Base-by-base conservation (phyloP, 257 asterid genomes). In the Solanum infundibuliforme region DNA sequence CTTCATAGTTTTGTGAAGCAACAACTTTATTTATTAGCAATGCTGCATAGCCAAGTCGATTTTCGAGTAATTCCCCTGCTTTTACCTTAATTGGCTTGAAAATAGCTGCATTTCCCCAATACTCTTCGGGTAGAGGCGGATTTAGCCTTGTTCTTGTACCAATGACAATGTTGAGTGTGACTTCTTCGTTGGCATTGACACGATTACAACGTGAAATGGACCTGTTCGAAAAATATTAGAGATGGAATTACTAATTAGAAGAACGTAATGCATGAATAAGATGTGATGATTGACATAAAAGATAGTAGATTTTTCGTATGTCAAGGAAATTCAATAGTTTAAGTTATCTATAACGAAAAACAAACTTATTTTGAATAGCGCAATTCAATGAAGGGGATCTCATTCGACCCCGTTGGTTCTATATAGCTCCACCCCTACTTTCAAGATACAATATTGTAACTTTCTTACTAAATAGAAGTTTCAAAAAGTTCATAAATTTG, bases 31-130 rank as follows among this genome's bases (percentile, higher is more conserved):
- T 86, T 35, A 90, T 38, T 11, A 58, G 77, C 29, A 62, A 41
- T 43, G 90, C 88, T 1, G 68, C 87, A 66, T 74, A 87, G 0
- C 91, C 90, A 8, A 90, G 52, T 65, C 86, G 62, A 36, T 81
- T 81, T 25, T 35, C 68, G 0, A 87, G 8, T 0, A 48, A 41
- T 76, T 85, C 90, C 9, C 71, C 62, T 0, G 82, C 38, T 5
- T 87, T 68, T 1, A 14, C 41, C 9, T 2, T n/a, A 3, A 73
- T 5, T 12, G 87, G 25, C 32, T 32, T 84, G 2, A 62, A 3
- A 9, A 84, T 60, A 31, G 68, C 12, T 1, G 91, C 90, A 41
- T 91, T 89, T 27, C 95, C 96, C 14, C 91, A 94, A 35, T 91
- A 94, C 0, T 90, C 92, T 0, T 89, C 86, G 0, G 90, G 72